phyloP scores from a whole-genome alignment of 2,329 filamentous ascomycete genomes.

The Botrytis elliptica region DNA sequence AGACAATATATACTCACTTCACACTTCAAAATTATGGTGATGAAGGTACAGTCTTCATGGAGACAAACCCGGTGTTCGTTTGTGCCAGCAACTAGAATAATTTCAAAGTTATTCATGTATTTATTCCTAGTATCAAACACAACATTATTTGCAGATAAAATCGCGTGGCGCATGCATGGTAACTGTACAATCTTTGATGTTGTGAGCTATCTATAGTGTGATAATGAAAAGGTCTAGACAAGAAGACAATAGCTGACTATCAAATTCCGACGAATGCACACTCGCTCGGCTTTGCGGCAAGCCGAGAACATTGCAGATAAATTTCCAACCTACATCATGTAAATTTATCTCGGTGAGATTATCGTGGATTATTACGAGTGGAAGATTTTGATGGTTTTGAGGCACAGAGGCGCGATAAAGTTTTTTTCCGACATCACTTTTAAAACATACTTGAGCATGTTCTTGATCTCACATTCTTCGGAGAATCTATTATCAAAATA shows the following conservation, averaged over 20 bases:
- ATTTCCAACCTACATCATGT: no score
- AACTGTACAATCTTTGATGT: not conserved
- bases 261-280: not conserved
- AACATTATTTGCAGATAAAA: constrained; percentile 3
- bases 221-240: not conserved
- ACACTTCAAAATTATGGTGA: not conserved
- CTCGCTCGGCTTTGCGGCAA: not conserved
- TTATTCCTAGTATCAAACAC: not conserved
- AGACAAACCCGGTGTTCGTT: not conserved
- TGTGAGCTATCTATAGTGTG: not conserved
- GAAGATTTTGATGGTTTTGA: not conserved
- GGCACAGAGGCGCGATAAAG: not conserved
- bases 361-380: not conserved
- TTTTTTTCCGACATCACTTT: not conserved
- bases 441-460: not conserved
- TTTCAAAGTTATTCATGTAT: not conserved
- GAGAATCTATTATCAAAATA: not conserved
- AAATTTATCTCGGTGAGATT: not conserved
- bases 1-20: constrained; percentile 1
- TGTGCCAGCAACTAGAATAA: not conserved
- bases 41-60: not conserved
- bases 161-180: constrained; percentile 15
- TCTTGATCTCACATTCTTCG: not conserved
- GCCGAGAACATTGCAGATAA: not conserved
- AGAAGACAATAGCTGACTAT: not conserved